Evolutionary conservation across 148 eudicot genomes (phyloP), one percentile per base, ranked within the genome.

Genomic region (Oxyria digyna): DNA sequence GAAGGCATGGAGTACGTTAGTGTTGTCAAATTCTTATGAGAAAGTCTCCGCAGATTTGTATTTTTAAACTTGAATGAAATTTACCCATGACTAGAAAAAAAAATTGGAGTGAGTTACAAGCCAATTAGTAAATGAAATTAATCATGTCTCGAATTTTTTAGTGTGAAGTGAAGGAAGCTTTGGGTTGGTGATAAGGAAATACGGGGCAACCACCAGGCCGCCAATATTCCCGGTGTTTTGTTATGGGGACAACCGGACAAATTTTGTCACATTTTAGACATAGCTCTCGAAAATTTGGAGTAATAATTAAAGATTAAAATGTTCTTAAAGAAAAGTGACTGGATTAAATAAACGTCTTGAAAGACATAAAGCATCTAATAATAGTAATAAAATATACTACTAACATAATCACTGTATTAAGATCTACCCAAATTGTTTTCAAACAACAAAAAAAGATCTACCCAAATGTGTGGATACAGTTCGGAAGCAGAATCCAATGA

Each of bases 181-280:
- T n/a, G n/a, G n/a, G n/a, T n/a, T n/a, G n/a, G n/a, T n/a, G n/a
- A n/a, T n/a, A n/a, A n/a, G n/a, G n/a, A n/a, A n/a, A n/a, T n/a
- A n/a, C n/a, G n/a, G 23, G 38, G 57, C 62, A 31, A 29, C 35
- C 48, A 78, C 49, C 77, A 74, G 49, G 42, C 26, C 41, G 59
- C 72, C 82, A 76, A 74, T 79, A 76, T 82, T 79, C 85, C 71
- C 80, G 82, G 59, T 78, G 82, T 69, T 70, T 72, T 79, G 80
- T 71, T 48, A 69, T 74, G 82, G 78, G 65, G 77, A 74, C 83
- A 79, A 26, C 54, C 64, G 66, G 83, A 77, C 83, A 79, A 69
- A 46, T 62, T 68, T 38, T 73, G 77, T 81, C 73, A 71, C 73
- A 46, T 78, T 41, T 71, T 76, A 73, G 74, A 57, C 46, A 62